These are phyloP conservation scores for Geranomyces michiganensis DNA, from an alignment of 192 early-diverging fungal genomes.

Conservation along the genomic window DNA sequence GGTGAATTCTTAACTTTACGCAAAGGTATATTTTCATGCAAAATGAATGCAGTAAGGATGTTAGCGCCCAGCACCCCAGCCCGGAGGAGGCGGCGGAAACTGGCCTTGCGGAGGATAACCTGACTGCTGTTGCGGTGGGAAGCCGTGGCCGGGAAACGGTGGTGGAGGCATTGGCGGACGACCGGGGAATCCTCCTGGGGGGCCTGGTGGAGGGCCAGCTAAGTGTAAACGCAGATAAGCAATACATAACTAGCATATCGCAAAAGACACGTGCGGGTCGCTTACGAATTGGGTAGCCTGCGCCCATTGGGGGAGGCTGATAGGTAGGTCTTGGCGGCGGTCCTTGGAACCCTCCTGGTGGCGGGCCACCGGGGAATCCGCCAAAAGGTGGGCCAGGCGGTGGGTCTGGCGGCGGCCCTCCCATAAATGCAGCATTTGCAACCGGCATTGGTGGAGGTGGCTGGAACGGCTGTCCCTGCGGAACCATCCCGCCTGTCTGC, in stretches of 20 bases:
- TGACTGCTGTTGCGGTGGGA: conserved; percentile 10
- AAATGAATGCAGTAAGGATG: no score
- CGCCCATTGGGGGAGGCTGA: conserved; percentile 13
- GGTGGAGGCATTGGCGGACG: conserved; percentile 40
- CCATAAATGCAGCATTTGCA: conserved; percentile 30
- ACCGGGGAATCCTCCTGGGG: conserved; percentile 35
- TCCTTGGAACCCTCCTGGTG: conserved; percentile 27
- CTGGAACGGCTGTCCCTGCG: not conserved
- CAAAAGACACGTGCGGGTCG: not conserved
- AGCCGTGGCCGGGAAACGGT: conserved; percentile 22
- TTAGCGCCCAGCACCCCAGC: conserved; percentile 20
- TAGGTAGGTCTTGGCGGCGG: conserved; percentile 23
- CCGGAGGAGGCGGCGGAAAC: conserved; percentile 14
- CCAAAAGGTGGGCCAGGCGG: conserved; percentile 6
- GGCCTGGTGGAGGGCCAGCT: conserved; percentile 22
- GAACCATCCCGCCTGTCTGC: not conserved
- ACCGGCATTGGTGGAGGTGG: conserved; percentile 16
- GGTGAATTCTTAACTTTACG: no score
- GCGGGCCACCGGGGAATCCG: conserved; percentile 33
- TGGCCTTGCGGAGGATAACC: conserved; percentile 15
- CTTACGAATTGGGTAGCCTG: conserved; percentile 27
- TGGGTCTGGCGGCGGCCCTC: conserved; percentile 10
- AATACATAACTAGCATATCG: no score
- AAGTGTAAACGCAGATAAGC: not conserved
- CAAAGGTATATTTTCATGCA: no score